Conservation (phyloP, 371 early-diverging fungal species). For the Syncephalastrum monosporum region DNA sequence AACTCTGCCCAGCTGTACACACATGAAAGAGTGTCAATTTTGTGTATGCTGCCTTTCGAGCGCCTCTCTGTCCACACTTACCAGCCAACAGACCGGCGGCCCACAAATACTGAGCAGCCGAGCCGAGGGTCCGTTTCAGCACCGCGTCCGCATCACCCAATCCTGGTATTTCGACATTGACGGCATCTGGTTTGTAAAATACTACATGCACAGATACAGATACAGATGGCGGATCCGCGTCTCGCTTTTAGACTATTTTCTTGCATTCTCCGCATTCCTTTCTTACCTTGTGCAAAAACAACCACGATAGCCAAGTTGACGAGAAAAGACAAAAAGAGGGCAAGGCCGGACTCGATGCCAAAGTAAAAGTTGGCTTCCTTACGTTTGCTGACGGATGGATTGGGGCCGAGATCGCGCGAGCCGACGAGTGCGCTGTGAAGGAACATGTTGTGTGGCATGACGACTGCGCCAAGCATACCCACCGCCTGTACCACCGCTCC, state of each 20-base stretch:
- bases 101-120: constrained; percentile 61
- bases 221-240: neutral
- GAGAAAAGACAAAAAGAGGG: constrained; percentile 63
- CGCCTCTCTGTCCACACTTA: neutral
- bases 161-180: constrained; percentile 35
- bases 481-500: constrained; percentile 64
- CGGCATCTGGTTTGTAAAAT: constrained; percentile 49
- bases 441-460: constrained; percentile 82
- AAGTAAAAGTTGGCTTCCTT: constrained; percentile 70
- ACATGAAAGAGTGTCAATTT: neutral
- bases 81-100: constrained; percentile 65
- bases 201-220: constrained; percentile 18
- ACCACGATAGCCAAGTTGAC: constrained; percentile 76
- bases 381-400: constrained; percentile 45
- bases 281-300: constrained; percentile 52
- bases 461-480: constrained; percentile 68
- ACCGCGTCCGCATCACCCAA: constrained; percentile 66
- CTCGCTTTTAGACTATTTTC: neutral
- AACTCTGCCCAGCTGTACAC: constrained; percentile 63
- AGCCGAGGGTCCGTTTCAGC: constrained; percentile 54
- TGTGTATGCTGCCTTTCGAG: neutral
- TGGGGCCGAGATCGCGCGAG: constrained; percentile 54
- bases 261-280: neutral
- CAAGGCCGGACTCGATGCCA: constrained; percentile 65
- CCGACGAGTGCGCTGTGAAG: constrained; percentile 70